Evolutionary conservation across 2,329 filamentous ascomycete genomes (phyloP).

Genomic region (Blastomyces gilchristii): DNA sequence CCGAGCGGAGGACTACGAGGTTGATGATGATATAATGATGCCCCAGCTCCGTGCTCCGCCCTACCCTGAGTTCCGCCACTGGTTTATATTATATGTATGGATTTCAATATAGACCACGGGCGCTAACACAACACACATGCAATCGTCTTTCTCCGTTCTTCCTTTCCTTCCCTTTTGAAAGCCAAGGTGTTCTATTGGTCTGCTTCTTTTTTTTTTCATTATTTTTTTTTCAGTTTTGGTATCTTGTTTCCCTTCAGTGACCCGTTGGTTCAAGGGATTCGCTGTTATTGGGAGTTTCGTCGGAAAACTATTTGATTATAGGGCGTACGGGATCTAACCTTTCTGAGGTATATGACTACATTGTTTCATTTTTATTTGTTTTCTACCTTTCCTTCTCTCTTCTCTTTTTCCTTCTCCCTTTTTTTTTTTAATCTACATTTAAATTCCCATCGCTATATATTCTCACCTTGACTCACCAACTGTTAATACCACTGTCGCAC

Average conservation of each 20-base stretch:
- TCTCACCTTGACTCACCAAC: no score
- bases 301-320: background rate
- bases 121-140: background rate
- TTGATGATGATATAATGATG: conserved; percentile 39
- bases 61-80: background rate
- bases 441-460: background rate
- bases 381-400: background rate
- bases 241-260: background rate
- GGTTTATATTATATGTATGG: background rate
- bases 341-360: background rate
- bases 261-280: background rate
- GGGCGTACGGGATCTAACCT: background rate
- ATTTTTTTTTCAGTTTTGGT: background rate
- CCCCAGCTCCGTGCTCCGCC: background rate
- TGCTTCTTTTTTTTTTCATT: background rate
- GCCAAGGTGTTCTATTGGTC: background rate
- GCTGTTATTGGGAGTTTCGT: background rate
- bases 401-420: background rate
- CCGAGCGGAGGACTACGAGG: conserved; percentile 40
- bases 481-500: background rate
- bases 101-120: background rate
- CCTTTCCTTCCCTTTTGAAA: background rate
- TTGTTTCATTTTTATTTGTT: background rate
- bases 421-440: background rate
- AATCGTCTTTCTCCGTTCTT: background rate